Base-by-base conservation (phyloP, 1,284 basidiomycete genomes). In the Irpex lacteus region DNA sequence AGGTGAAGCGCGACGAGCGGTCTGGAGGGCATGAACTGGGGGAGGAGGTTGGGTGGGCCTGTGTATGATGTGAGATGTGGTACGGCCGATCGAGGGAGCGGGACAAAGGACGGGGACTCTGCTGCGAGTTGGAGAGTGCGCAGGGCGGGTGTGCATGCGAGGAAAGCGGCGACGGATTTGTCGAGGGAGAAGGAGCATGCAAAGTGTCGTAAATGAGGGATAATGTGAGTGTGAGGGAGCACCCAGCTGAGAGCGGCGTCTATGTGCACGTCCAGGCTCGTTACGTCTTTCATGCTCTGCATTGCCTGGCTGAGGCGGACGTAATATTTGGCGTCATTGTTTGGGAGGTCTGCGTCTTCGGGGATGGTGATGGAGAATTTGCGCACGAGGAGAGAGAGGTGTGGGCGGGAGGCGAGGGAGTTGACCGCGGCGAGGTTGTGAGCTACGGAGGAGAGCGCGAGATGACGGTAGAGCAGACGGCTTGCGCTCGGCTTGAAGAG, bases 1-100 rank as follows among this genome's bases (percentile, higher is more conserved):
- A 92, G 80, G 70, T 87, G 83, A 53, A 92, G 80, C 70, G 80
- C 81, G 66, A 82, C 76, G 55, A 91, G 79, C 7, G 90, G 89
- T 19, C 89, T 83, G 15, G 86, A 83, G 59, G 87, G 86, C 2
- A 88, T 80, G 67, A 90, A 76, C 15, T 75, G 72, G 62, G 78
- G 74, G 19, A 89, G 87, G 40, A 80, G 80, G 57, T 80, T 76
- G 50, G 82, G 77, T 19, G 88, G 84, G 38, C 89, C 90, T 61
- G 82, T 81, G 72, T 90, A 88, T 36, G 85, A 82, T 60, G 77
- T 74, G 63, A 91, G 77, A 63, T 70, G 66, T 18, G 87, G 86
- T 36, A 89, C 74, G 66, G 78, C 75, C 36, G 77, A 71, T 54
- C 68, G 65, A 6, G 80, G 76, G 34, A 77, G 72, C n/a, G 36